Evolutionary conservation across 1,284 basidiomycete genomes (phyloP).

Genomic region (Melanopsichium pennsylvanicum): DNA sequence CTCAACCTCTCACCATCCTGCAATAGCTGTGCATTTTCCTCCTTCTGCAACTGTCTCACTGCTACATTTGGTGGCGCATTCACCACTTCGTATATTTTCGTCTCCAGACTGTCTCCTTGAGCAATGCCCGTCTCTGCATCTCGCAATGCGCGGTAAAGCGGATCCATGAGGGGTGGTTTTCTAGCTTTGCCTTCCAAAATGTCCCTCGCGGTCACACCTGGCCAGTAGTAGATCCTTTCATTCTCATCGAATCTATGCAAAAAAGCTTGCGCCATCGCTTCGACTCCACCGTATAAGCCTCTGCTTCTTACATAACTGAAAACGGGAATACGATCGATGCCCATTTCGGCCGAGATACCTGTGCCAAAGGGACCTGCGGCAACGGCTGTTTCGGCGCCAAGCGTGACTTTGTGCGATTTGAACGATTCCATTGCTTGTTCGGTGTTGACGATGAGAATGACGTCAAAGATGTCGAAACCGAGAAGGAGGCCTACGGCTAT

Average conservation of each 20-base stretch:
- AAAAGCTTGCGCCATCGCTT: slow-evolving; percentile 60
- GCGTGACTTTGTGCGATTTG: slow-evolving; percentile 69
- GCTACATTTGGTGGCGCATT: slow-evolving; percentile 31
- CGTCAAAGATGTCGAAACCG: slow-evolving; percentile 62
- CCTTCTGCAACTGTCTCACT: slow-evolving; percentile 17
- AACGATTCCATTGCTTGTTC: slow-evolving; percentile 70
- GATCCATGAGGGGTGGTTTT: slow-evolving; percentile 67
- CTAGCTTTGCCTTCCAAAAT: slow-evolving; percentile 59
- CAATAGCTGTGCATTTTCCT: slow-evolving; percentile 42
- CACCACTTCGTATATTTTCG: slow-evolving; percentile 47
- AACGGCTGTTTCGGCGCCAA: slow-evolving; percentile 69
- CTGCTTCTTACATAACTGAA: slow-evolving; percentile 65
- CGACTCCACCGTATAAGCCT: slow-evolving; percentile 63
- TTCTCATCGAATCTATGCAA: slow-evolving; percentile 63
- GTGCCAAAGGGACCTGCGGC: slow-evolving; percentile 70
- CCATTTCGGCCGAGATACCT: slow-evolving; percentile 68
- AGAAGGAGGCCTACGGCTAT: slow-evolving; percentile 63
- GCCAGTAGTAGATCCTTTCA: slow-evolving; percentile 63
- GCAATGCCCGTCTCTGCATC: slow-evolving; percentile 70
- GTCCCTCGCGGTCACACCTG: slow-evolving; percentile 56
- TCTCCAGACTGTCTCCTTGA: slow-evolving; percentile 66
- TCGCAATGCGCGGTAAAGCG: slow-evolving; percentile 67
- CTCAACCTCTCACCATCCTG: slow-evolving; percentile 59
- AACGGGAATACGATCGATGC: slow-evolving; percentile 62
- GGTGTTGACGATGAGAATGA: slow-evolving; percentile 67